Evolutionary conservation across 257 asterid species (phyloP).

Genomic region (Ajuga chamaepitys): DNA sequence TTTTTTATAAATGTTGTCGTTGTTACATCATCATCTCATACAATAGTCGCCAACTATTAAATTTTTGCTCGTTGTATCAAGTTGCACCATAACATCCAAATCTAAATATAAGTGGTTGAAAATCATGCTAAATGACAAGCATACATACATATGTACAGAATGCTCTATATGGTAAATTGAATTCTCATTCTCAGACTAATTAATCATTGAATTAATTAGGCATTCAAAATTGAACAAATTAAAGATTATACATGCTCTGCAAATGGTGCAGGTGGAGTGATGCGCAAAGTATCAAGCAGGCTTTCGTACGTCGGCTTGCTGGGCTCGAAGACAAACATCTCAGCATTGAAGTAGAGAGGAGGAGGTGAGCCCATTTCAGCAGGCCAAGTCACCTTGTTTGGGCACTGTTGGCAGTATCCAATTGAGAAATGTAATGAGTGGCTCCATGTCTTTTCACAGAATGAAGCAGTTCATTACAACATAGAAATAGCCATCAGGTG

Average conservation of each 20-base stretch:
- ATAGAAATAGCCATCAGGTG: conserved; percentile 45
- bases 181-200: too few relatives aligned
- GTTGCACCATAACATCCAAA: background rate
- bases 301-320: conserved; percentile 30
- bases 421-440: conserved; percentile 40
- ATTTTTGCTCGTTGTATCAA: background rate
- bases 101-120: too few relatives aligned
- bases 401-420: conserved; percentile 63
- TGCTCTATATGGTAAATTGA: too few relatives aligned
- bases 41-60: background rate
- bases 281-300: conserved; percentile 33
- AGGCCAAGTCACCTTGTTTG: conserved; percentile 45
- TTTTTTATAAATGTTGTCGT: background rate
- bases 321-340: conserved; percentile 52
- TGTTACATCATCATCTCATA: background rate
- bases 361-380: conserved; percentile 49
- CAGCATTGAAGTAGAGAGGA: conserved; percentile 53
- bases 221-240: background rate
- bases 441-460: conserved; percentile 58
- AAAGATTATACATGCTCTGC: conserved; percentile 39
- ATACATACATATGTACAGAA: too few relatives aligned
- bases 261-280: conserved; percentile 52
- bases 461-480: conserved; percentile 64
- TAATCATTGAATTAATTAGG: background rate
- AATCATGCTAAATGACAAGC: too few relatives aligned